Conservation (phyloP, 164 flowering plant species). For the Stephania japonica region DNA sequence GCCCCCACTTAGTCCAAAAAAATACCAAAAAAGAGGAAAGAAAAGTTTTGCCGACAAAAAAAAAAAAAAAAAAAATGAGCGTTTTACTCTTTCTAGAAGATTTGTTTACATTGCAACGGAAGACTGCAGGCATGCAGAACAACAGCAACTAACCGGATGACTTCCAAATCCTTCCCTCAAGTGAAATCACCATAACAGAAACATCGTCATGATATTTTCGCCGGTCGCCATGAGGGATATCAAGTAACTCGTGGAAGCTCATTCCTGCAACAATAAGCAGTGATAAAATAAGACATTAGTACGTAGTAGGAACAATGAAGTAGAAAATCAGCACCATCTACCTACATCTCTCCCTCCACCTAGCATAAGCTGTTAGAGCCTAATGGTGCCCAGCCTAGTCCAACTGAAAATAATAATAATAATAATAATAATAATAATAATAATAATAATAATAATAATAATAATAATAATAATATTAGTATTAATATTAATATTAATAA, state of each 20-base stretch:
- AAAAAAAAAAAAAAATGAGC: not conserved
- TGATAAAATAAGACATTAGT: not conserved
- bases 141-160: constrained; percentile 25
- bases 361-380: no score
- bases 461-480: no score
- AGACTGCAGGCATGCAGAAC: not conserved
- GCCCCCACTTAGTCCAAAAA: no score
- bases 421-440: no score
- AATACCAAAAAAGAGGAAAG: not conserved
- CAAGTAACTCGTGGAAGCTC: constrained; percentile 67
- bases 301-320: not conserved
- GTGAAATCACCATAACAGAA: constrained; percentile 60
- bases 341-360: not conserved
- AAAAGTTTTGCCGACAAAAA: constrained; percentile 1
- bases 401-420: no score
- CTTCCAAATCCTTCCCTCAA: constrained; percentile 68
- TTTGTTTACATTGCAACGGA: constrained; percentile 13
- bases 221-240: constrained; percentile 63
- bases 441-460: no score
- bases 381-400: not conserved
- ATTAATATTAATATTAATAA: no score
- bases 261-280: constrained; percentile 45
- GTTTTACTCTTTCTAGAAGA: constrained; percentile 16
- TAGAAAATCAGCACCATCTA: not conserved
- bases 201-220: constrained; percentile 67